Conservation (phyloP, 495 filamentous ascomycete genomes). For the Acidiella bohemica region DNA sequence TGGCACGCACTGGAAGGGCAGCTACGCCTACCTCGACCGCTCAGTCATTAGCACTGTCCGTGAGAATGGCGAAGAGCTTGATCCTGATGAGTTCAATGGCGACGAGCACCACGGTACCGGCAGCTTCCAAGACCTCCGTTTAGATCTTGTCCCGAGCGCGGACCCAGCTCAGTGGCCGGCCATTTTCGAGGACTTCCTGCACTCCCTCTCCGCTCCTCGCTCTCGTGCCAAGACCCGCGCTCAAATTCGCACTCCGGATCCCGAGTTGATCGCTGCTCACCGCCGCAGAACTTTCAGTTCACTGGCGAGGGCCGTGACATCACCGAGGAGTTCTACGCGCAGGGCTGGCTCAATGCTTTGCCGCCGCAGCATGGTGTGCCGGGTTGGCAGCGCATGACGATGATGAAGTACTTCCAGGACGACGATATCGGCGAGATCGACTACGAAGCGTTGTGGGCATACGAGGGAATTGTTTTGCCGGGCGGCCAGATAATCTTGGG, state of each 20-base stretch:
- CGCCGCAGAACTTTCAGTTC: constrained; percentile 18
- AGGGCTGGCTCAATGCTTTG: constrained; percentile 29
- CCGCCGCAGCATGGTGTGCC: constrained; percentile 25
- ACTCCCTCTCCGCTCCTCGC: constrained; percentile 9
- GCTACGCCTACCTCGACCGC: constrained; percentile 24
- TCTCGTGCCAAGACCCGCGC: constrained; percentile 21
- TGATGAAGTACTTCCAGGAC: constrained; percentile 28
- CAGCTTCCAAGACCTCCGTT: constrained; percentile 17
- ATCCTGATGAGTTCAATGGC: constrained; percentile 11
- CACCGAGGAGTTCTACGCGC: constrained; percentile 20
- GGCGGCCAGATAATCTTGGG: constrained; percentile 30
- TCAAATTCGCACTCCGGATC: constrained; percentile 15
- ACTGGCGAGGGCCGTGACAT: constrained; percentile 18
- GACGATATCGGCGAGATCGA: constrained; percentile 9
- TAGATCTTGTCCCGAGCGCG: constrained; percentile 6
- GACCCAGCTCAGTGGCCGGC: constrained; percentile 16
- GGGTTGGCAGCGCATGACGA: constrained; percentile 29
- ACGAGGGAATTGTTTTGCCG: constrained; percentile 32
- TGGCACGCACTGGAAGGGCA: constrained; percentile 27
- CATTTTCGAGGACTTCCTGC: constrained; percentile 22
- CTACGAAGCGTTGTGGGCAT: constrained; percentile 25
- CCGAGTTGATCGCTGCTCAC: background rate
- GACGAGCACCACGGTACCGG: constrained; percentile 3
- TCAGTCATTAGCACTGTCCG: constrained; percentile 12
- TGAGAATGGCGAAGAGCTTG: background rate